Conservation (phyloP, 306 rosid genomes). For the Cicer yamashitae region DNA sequence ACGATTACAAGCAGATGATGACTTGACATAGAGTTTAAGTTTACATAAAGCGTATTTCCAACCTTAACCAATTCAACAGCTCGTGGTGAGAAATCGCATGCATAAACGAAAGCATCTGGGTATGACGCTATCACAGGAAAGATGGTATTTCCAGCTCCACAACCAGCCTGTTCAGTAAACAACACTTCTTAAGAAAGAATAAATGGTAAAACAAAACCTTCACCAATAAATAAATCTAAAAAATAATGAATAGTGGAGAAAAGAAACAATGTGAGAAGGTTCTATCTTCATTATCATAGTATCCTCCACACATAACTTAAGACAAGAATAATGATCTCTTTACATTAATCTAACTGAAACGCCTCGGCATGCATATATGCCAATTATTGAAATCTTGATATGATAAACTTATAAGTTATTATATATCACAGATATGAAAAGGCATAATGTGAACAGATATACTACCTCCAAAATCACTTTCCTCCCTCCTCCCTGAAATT, state of each 20-base stretch:
- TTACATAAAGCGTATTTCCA: constrained; percentile 35
- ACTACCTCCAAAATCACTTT: constrained; percentile 90
- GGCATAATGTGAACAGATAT: constrained; percentile 4
- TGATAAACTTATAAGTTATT: constrained; percentile 1
- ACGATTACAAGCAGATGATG: constrained; percentile 8
- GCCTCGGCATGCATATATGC: background rate
- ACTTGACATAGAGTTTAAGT: constrained; percentile 29
- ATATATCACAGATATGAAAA: constrained; percentile 12
- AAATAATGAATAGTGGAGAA: constrained; percentile 20
- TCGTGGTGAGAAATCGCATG: constrained; percentile 92
- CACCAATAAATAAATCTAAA: constrained; percentile 8
- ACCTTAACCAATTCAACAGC: constrained; percentile 94
- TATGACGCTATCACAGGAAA: constrained; percentile 80
- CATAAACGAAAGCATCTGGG: constrained; percentile 77
- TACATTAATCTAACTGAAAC: constrained; percentile 30
- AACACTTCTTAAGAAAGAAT: constrained; percentile 23
- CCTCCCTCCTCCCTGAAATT: constrained; percentile 66
- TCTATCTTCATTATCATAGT: constrained; percentile 14
- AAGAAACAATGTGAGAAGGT: constrained; percentile 14
- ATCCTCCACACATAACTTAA: constrained; percentile 2
- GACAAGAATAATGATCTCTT: constrained; percentile 1
- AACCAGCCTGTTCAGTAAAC: constrained; percentile 68
- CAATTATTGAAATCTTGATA: too few relatives aligned
- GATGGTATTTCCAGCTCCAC: constrained; percentile 96
- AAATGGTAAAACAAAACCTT: constrained; percentile 23